Conservation (phyloP, 495 filamentous ascomycete species). For the Aspergillus nanangensis region DNA sequence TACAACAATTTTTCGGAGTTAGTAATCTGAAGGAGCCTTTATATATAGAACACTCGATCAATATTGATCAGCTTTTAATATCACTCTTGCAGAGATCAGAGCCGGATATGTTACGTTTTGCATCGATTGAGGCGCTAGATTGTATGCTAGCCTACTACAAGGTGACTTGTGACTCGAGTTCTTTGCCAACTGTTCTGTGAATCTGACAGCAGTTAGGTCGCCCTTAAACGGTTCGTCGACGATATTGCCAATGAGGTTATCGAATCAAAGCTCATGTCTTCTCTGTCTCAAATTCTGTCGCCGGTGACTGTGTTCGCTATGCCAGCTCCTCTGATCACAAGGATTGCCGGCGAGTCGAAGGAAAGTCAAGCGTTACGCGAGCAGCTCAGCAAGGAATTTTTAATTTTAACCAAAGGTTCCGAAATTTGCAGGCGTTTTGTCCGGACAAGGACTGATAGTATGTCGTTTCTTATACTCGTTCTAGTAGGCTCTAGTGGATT, state of each 20-base stretch:
- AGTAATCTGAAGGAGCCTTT: conserved; percentile 4
- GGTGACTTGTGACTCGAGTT: conserved; percentile 13
- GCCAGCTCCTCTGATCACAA: conserved; percentile 3
- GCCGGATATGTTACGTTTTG: conserved; percentile 21
- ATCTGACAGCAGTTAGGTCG: conserved; percentile 41
- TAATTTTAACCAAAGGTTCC: conserved; percentile 1
- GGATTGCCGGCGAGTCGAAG: conserved; percentile 7
- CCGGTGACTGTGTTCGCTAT: conserved; percentile 4
- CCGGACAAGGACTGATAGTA: background rate
- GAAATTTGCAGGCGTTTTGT: conserved; percentile 5
- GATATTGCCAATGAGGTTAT: conserved; percentile 52
- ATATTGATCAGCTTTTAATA: conserved; percentile 14
- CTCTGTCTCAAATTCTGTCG: conserved; percentile 3
- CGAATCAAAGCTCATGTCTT: conserved; percentile 45
- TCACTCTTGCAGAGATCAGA: conserved; percentile 8
- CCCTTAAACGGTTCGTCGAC: conserved; percentile 57
- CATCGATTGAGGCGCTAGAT: conserved; percentile 20
- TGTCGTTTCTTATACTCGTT: background rate
- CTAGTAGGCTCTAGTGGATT: background rate
- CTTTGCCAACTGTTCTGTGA: background rate
- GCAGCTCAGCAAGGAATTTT: conserved; percentile 6
- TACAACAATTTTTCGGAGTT: conserved; percentile 16
- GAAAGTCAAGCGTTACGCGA: conserved; percentile 3
- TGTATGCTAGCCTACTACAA: conserved; percentile 30
- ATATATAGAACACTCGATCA: conserved; percentile 1